These are phyloP conservation scores for Ziziphus jujuba DNA, from an alignment of 306 rosid genomes.

Conservation along the genomic window DNA sequence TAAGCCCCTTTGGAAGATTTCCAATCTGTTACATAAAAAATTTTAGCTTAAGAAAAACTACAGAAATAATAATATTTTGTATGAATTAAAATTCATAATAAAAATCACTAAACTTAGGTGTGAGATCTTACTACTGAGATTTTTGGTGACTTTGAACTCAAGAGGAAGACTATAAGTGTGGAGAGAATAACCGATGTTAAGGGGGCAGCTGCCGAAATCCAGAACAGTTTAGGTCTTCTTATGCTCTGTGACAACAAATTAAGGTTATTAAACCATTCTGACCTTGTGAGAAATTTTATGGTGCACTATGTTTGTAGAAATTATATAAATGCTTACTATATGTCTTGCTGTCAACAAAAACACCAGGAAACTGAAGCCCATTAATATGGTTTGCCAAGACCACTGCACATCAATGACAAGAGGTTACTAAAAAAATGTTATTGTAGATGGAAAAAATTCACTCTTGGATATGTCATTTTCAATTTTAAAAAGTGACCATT, in stretches of 20 bases:
- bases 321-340: constrained; percentile 53
- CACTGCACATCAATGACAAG: constrained; percentile 60
- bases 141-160: constrained; percentile 43
- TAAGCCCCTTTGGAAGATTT: constrained; percentile 78
- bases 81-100: too few relatives aligned
- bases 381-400: constrained; percentile 85
- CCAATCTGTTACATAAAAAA: constrained; percentile 45
- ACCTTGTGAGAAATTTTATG: neutral
- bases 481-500: constrained; percentile 14
- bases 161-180: constrained; percentile 59
- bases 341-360: constrained; percentile 72
- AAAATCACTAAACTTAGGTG: neutral
- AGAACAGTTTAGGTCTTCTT: constrained; percentile 74
- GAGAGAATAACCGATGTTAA: constrained; percentile 78
- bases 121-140: constrained; percentile 56
- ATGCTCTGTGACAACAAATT: constrained; percentile 48
- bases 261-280: neutral
- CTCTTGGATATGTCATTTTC: neutral
- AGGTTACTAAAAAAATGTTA: neutral
- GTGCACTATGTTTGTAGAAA: constrained; percentile 36
- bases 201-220: constrained; percentile 89
- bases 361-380: constrained; percentile 67
- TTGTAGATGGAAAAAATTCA: neutral
- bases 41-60: neutral
- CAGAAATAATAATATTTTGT: neutral